Evolutionary conservation across 1,284 basidiomycete genomes (phyloP), one percentile per base, ranked within the genome.

Genomic region (Ganoderma meredithae): DNA sequence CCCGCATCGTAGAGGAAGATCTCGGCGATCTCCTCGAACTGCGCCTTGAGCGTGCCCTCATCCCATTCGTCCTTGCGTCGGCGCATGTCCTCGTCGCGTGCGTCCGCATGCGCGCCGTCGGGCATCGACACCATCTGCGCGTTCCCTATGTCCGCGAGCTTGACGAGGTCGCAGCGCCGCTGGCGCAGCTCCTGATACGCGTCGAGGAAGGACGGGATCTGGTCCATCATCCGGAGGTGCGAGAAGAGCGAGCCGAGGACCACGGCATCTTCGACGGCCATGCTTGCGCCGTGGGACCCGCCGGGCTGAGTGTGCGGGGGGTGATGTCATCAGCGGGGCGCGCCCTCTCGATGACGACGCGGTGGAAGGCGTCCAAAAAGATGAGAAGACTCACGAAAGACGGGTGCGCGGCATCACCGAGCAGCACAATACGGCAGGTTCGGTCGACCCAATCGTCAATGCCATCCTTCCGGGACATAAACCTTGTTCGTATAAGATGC

Each of bases 381-480:
- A 22, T 44, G 65, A 62, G 22, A 66, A 61, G 47, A 86, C 80
- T 62, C 84, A 76, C 68, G 77, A 80, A 78, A 62, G 83, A 78
- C 0, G 85, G 81, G 72, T 86, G 85, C 5, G 84, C 84, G 1
- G 85, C 82, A 68, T 86, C 85, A 44, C 86, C 86, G 43, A 87
- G 74, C 7, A 86, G 76, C n/a, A 85, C 73, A 22, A 86, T 76
- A 19, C 79, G 79, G 2, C 81, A 81, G 31, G 79, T 79, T 0
- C 80, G 73, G 69, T 89, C 85, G 0, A 86, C 84, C 90, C 90
- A 91, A 27, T 87, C 82, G 52, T 88, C 84, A 12, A 87, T 75
- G 7, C 80, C 78, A 2, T 76, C 65, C 22, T 79, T 44, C 80
- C 79, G 55, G 76, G 77, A 78, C 47, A 81, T 73, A 60, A 33